These are phyloP conservation scores for Golubevia sp. DNA, from an alignment of 1,284 basidiomycete species.

Conservation along the genomic window DNA sequence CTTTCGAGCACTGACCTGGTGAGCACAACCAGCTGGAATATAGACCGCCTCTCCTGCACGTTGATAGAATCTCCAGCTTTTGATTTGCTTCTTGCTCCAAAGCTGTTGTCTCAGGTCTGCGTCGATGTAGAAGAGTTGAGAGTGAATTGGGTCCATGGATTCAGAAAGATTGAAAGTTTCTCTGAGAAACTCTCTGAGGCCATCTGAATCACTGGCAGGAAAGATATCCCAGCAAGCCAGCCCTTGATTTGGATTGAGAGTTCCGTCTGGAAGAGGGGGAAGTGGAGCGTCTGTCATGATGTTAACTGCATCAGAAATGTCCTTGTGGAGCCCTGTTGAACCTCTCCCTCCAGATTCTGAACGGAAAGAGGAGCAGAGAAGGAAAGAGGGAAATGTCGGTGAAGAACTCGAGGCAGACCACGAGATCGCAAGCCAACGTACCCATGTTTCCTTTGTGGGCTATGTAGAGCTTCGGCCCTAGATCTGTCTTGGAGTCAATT, in stretches of 20 bases:
- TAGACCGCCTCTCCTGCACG: constrained; percentile 90
- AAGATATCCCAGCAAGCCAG: constrained; percentile 92
- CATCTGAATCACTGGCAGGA: constrained; percentile 78
- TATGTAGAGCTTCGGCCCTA: constrained; percentile 72
- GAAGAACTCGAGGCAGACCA: not conserved
- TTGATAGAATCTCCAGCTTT: constrained; percentile 83
- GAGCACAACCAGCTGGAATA: constrained; percentile 92
- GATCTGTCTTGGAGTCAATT: constrained; percentile 81
- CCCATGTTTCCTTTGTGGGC: constrained; percentile 57
- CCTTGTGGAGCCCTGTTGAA: constrained; percentile 89
- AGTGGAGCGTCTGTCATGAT: constrained; percentile 67
- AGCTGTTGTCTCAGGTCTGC: constrained; percentile 72
- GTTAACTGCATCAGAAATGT: constrained; percentile 93
- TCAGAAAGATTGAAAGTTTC: constrained; percentile 61
- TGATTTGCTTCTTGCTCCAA: constrained; percentile 72
- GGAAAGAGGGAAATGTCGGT: not conserved
- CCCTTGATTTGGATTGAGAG: constrained; percentile 65
- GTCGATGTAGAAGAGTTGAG: constrained; percentile 85
- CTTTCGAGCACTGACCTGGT: constrained; percentile 71
- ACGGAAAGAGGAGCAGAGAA: constrained; percentile 13
- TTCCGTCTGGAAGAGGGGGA: constrained; percentile 8
- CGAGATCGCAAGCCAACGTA: constrained; percentile 66
- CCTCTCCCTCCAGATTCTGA: constrained; percentile 71
- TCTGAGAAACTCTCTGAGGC: constrained; percentile 75
- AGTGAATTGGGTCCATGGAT: constrained; percentile 81